Base-by-base conservation (phyloP, 202 grass and related monocot species). In the Panicum hallii region DNA sequence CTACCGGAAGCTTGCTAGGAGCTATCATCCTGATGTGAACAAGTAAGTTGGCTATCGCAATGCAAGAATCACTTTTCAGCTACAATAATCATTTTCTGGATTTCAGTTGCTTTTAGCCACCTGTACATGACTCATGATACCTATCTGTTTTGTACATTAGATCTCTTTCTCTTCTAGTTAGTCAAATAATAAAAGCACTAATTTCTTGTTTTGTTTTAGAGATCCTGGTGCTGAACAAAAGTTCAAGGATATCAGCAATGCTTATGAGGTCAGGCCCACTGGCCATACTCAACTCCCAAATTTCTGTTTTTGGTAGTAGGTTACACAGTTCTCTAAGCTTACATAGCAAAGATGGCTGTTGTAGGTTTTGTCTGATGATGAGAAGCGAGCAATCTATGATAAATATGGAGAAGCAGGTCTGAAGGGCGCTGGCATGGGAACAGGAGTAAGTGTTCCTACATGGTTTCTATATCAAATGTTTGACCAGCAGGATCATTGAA, bases 231-330 rank as follows among this genome's bases (percentile, higher is more conserved):
- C 97, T 56, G 97, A 99, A 79, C 89, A 96, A 38, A 99, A 96
- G 81, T 99, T 99, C 70, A 99, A 99, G 86, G 93, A 96, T 0
- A 99, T 99, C 36, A 96, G 97, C 50, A 99, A 96, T 78, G 97
- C 97, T 43, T 99, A 96, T 84, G 97, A 99, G 93, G 97, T 99
- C 75, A 72, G 74, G 72, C 49, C 79, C 65, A 40, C 15, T 80
- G 20, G 47, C 62, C 26, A 70, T 80, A 56, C 12, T 45, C 22
- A 40, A 68, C 43, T 76, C 63, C 56, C 22, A 52, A 47, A 84
- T 49, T 80, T 83, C 55, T 49, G 11, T 55, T 2, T 63, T 79
- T 74, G 15, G 26, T 73, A 38, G 19, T 73, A 38, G 19, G 63
- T 66, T 74, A 40, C 61, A 78, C 11, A 19, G 69, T 81, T 84